Percentiles rank a stretch among this genome's conserved stretches.
Evolutionary conservation across 2,329 filamentous ascomycete species (phyloP).

Genomic region (Botryotinia calthae): DNA sequence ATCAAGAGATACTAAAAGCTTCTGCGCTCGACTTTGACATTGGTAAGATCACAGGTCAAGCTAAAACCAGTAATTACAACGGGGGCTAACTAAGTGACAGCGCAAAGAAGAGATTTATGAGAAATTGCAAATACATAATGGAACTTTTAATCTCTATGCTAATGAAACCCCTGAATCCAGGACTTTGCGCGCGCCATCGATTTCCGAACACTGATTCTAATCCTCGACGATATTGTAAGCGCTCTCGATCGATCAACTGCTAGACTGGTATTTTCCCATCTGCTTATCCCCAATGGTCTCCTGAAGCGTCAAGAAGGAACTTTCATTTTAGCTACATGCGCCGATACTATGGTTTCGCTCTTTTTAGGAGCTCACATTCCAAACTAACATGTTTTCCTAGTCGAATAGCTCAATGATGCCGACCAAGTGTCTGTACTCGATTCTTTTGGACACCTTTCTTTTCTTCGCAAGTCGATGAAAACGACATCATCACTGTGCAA

Average conservation of each 20-base stretch:
- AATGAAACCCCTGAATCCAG: accelerated
- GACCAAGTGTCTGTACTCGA: too few relatives aligned
- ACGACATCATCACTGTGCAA: not conserved
- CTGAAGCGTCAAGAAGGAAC: not conserved
- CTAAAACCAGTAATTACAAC: not conserved
- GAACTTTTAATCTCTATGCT: not conserved
- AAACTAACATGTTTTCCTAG: too few relatives aligned
- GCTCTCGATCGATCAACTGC: not conserved
- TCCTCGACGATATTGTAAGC: not conserved
- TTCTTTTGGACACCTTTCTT: too few relatives aligned
- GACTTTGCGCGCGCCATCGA: not conserved
- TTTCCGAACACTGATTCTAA: not conserved
- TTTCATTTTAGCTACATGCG: not conserved
- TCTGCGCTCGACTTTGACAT: not conserved
- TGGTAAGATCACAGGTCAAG: not conserved
- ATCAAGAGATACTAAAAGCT: not conserved
- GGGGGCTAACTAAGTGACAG: not conserved
- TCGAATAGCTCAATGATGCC: too few relatives aligned
- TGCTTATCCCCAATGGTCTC: not conserved
- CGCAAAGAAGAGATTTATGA: not conserved
- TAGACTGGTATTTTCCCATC: not conserved
- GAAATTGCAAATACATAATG: not conserved
- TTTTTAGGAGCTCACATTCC: too few relatives aligned
- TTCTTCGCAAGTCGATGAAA: too few relatives aligned
- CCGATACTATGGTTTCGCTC: too few relatives aligned